Percentiles rank a stretch among this genome's conserved stretches.
These are phyloP conservation scores for Sicyos edulis DNA, from an alignment of 306 rosid species.

Conservation along the genomic window DNA sequence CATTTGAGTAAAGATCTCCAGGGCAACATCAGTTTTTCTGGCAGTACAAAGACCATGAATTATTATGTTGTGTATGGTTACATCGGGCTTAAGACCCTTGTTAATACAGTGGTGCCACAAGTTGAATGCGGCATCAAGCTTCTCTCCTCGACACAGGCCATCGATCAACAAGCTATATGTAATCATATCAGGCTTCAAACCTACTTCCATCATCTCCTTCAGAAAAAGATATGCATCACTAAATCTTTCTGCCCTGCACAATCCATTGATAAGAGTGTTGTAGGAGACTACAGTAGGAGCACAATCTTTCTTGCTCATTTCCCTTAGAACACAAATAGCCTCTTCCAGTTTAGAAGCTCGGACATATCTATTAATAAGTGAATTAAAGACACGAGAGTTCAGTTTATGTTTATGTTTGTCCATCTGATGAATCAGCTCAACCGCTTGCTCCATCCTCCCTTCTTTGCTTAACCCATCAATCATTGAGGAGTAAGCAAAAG, in stretches of 20 bases:
- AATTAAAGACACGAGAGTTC: constrained; percentile 61
- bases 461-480: constrained; percentile 57
- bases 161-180: constrained; percentile 64
- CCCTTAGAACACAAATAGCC: constrained; percentile 47
- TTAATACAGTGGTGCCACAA: constrained; percentile 59
- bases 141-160: constrained; percentile 60
- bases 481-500: constrained; percentile 62
- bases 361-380: constrained; percentile 56
- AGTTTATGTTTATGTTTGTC: constrained; percentile 39
- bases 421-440: constrained; percentile 42
- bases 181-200: constrained; percentile 70
- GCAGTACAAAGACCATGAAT: constrained; percentile 78
- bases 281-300: constrained; percentile 65
- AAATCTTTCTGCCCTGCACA: constrained; percentile 58
- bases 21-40: constrained; percentile 54
- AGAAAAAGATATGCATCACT: constrained; percentile 52
- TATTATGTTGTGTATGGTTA: constrained; percentile 61
- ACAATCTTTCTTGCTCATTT: constrained; percentile 52
- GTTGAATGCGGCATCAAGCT: constrained; percentile 48
- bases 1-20: constrained; percentile 60
- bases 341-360: constrained; percentile 53
- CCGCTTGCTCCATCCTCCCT: constrained; percentile 63
- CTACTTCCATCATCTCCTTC: constrained; percentile 67
- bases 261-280: constrained; percentile 72
- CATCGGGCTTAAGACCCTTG: constrained; percentile 55